Evolutionary conservation across 495 filamentous ascomycete species (phyloP).

Genomic region (Tuber indicum): DNA sequence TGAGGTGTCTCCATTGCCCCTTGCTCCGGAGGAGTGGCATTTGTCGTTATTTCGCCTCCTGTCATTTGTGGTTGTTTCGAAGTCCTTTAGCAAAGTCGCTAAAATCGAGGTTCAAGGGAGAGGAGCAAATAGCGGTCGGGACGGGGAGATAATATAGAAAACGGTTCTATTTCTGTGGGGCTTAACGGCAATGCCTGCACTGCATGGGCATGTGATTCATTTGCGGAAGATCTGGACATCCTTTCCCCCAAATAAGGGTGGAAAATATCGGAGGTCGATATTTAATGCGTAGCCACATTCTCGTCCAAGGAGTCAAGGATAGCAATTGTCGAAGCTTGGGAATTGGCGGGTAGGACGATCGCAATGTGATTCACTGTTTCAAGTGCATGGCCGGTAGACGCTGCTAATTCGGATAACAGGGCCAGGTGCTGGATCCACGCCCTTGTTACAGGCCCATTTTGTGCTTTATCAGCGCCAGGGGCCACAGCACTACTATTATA

Average conservation of each 20-base stretch:
- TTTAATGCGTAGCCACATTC: background rate
- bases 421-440: background rate
- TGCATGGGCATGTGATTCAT: constrained; percentile 25
- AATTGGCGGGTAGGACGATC: background rate
- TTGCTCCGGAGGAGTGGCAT: background rate
- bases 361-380: background rate
- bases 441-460: background rate
- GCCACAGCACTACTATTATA: background rate
- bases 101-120: background rate
- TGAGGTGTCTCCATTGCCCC: background rate
- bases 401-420: background rate
- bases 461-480: background rate
- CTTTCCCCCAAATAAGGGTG: background rate
- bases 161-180: background rate
- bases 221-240: constrained; percentile 11
- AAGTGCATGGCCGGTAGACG: background rate
- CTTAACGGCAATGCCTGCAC: background rate
- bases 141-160: background rate
- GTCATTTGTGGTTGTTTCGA: background rate
- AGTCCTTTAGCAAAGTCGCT: background rate
- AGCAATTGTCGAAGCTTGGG: background rate
- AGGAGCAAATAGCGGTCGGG: background rate
- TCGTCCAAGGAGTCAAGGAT: background rate
- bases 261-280: background rate
- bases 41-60: background rate